Conservation (phyloP, 768 basidiomycete species). For the Trametes cinnabarina region DNA sequence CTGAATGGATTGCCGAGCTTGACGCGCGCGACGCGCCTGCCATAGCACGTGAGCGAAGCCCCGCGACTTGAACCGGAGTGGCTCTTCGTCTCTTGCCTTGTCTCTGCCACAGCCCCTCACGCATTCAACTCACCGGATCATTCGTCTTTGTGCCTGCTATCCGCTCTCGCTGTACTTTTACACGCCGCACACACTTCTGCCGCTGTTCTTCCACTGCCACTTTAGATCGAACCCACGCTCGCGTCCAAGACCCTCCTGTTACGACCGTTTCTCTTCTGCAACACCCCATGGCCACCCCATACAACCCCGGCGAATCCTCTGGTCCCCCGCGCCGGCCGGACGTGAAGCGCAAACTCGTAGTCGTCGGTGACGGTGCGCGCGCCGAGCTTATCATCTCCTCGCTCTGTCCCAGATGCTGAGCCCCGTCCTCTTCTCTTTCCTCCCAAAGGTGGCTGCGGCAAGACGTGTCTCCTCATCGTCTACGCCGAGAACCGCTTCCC, state of each 20-base stretch:
- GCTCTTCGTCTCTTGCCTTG: not conserved
- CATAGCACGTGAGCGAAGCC: conserved; percentile 4
- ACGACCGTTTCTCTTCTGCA: no score
- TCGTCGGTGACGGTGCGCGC: conserved; percentile 79
- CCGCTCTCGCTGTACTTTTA: not conserved
- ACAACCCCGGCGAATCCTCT: conserved; percentile 18
- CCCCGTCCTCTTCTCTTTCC: not conserved
- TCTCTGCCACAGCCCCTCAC: not conserved
- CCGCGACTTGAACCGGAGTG: conserved; percentile 9
- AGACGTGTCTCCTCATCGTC: conserved; percentile 94
- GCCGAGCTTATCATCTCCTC: conserved; percentile 15
- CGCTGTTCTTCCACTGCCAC: not conserved
- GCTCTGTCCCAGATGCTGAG: not conserved
- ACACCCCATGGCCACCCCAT: conserved; percentile 13
- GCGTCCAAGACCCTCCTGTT: not conserved
- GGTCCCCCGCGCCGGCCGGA: conserved; percentile 57
- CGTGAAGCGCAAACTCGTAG: conserved; percentile 83
- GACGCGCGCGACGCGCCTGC: no score
- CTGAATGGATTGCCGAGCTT: no score
- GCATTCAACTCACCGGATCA: not conserved
- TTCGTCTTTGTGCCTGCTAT: not conserved
- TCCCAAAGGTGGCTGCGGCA: conserved; percentile 72
- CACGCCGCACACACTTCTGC: not conserved
- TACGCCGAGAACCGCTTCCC: conserved; percentile 97
- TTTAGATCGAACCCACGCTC: no score